Base-by-base conservation (phyloP, 2,329 filamentous ascomycete species). In the Clonostachys byssicola region DNA sequence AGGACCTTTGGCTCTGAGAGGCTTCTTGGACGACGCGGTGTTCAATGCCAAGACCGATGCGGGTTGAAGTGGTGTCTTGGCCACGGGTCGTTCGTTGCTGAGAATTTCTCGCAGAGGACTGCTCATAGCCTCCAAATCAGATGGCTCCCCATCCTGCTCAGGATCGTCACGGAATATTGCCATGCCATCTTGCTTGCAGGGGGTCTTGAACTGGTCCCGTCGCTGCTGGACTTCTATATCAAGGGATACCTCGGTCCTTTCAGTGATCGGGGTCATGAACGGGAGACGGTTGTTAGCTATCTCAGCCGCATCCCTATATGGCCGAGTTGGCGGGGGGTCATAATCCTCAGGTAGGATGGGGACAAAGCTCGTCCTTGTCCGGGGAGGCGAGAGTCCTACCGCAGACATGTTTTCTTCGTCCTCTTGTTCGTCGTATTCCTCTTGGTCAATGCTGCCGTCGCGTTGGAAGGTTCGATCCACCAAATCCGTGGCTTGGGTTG, bases 221-320 rank as follows among this genome's bases (percentile, higher is more conserved):
- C 73, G 42, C 13, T 43, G 68, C 45, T 81, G 76, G 30, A 80
- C 83, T 5, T 80, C 78, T 40, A 86, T 68, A 35, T 86, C 86
- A 6, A 97, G 70, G 1, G 92, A 96, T 12, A 85, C 88, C 66
- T 99, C 94, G 0, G 94, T 99, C 57, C 90, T 85, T 66, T 99
- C 94, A 2, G 94, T 92, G 54, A 99, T 99, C 2, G 94, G 94
- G 0, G 94, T 99, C 94, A 99, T 97, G 64, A 97, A 99, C 4
- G 92, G 94, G 10, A 97, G 75, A 47, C 92, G 86, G 66, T 92
- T 96, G 60, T 96, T 95, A 50, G 91, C 90, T 65, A 86, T 77
- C 63, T 91, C 80, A 35, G 72, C 79, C 60, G 89, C 82, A 65
- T 96, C 88, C 60, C 91, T 85, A 75, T 87, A 96, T 49, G 89